A percentile compares a stretch with the other conserved stretches of the same genome.
These are phyloP conservation scores for Blastocystis sp. DNA, from an alignment of 352 stramenopile genomes.

Conservation along the genomic window DNA sequence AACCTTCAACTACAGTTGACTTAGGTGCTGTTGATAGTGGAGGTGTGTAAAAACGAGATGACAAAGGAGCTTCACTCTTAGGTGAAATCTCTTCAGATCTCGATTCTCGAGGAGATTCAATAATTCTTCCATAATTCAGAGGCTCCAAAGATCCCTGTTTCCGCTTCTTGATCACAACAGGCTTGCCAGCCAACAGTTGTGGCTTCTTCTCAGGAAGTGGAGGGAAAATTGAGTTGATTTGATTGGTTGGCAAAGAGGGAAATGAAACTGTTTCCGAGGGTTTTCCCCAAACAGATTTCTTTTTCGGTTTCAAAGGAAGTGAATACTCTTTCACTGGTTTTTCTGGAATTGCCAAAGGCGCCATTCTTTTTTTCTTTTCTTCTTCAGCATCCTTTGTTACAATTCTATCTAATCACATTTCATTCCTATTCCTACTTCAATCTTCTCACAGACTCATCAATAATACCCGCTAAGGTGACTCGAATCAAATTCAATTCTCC, in stretches of 20 bases:
- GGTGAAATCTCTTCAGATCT: background rate
- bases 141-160: background rate
- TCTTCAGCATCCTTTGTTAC: background rate
- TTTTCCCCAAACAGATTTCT: background rate
- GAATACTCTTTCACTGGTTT: background rate
- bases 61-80: background rate
- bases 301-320: background rate
- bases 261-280: background rate
- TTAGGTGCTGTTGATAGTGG: background rate
- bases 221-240: background rate
- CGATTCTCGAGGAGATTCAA: background rate
- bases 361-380: background rate
- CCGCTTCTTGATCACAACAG: background rate
- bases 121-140: background rate
- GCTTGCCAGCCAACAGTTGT: background rate
- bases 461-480: background rate
- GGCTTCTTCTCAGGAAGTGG: background rate
- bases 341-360: background rate
- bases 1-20: background rate
- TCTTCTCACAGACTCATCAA: background rate
- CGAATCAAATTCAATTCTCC: constrained; percentile 28
- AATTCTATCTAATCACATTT: background rate
- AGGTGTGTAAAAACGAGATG: background rate
- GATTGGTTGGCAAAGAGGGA: background rate
- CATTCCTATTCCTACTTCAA: background rate